Conservation (phyloP, 2,329 filamentous ascomycete species). For the Chaetomium sp. region DNA sequence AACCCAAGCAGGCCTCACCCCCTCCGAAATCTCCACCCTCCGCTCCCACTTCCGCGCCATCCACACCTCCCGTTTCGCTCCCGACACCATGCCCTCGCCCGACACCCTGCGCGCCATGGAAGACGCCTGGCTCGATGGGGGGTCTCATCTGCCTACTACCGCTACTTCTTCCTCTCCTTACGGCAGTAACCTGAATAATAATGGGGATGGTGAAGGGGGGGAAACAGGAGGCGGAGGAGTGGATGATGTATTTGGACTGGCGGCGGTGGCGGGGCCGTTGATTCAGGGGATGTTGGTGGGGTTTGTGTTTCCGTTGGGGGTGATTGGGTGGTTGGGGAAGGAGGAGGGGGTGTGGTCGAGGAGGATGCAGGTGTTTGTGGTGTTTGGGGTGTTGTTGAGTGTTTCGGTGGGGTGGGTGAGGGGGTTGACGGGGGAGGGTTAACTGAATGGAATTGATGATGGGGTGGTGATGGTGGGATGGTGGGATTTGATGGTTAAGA, state of each 20-base stretch:
- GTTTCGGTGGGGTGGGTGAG: constrained; percentile 65
- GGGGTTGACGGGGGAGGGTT: constrained; percentile 35
- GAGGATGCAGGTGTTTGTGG: constrained; percentile 78
- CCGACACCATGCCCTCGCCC: constrained; percentile 80
- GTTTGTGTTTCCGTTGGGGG: constrained; percentile 91
- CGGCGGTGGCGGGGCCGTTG: constrained; percentile 68
- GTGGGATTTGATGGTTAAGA: no score
- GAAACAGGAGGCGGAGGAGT: constrained; percentile 31
- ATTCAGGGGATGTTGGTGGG: constrained; percentile 83
- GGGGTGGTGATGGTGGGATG: no score
- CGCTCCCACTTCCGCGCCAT: constrained; percentile 85
- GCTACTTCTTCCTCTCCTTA: constrained; percentile 25
- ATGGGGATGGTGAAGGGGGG: constrained; percentile 30
- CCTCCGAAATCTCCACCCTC: constrained; percentile 75
- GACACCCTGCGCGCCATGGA: constrained; percentile 71
- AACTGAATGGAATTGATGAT: not conserved
- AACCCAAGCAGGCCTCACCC: constrained; percentile 71
- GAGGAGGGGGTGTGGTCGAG: constrained; percentile 84
- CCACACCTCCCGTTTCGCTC: constrained; percentile 73
- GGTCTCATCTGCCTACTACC: constrained; percentile 24
- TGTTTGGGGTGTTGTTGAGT: constrained; percentile 77
- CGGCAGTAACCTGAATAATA: constrained; percentile 21
- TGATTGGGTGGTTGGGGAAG: constrained; percentile 74
- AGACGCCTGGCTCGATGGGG: constrained; percentile 83
- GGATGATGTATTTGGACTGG: constrained; percentile 39